Percentiles rank a stretch among this genome's conserved stretches.
phyloP scores from a whole-genome alignment of 345 rosid genomes.

The Gossypium bickii region DNA sequence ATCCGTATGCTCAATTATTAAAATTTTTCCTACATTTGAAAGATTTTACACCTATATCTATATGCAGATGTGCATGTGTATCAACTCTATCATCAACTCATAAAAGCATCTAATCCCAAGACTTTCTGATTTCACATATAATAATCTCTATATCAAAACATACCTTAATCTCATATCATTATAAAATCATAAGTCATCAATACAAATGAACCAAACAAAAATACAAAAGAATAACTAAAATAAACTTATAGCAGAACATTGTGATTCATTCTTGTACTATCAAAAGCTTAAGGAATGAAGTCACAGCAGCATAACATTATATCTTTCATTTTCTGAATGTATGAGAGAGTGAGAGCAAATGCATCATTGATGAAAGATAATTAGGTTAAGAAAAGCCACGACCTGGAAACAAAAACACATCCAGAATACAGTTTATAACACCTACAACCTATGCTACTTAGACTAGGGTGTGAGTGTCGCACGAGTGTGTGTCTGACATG shows the following conservation, averaged over 20 bases:
- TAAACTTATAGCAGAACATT: background rate
- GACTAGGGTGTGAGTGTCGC: no score
- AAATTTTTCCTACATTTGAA: no score
- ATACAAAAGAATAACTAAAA: background rate
- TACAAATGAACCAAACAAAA: background rate
- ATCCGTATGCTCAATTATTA: no score
- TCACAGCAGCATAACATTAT: background rate
- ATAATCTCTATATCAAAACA: background rate
- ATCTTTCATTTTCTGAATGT: background rate
- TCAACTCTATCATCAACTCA: no score
- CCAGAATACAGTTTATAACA: background rate
- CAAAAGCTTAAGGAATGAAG: background rate
- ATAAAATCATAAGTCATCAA: background rate
- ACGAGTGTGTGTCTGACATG: no score
- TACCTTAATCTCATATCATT: background rate
- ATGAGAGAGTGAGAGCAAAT: background rate
- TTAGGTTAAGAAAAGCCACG: background rate
- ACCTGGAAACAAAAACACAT: background rate
- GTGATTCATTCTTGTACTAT: background rate
- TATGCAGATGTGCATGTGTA: no score
- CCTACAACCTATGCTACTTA: no score
- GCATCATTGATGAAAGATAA: background rate
- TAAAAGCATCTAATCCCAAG: no score
- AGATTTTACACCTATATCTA: no score
- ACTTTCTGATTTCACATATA: background rate